A percentile compares a stretch with the other conserved stretches of the same genome.
phyloP scores from a whole-genome alignment of 2,329 filamentous ascomycete species.

The Ophiosphaerella narmari region DNA sequence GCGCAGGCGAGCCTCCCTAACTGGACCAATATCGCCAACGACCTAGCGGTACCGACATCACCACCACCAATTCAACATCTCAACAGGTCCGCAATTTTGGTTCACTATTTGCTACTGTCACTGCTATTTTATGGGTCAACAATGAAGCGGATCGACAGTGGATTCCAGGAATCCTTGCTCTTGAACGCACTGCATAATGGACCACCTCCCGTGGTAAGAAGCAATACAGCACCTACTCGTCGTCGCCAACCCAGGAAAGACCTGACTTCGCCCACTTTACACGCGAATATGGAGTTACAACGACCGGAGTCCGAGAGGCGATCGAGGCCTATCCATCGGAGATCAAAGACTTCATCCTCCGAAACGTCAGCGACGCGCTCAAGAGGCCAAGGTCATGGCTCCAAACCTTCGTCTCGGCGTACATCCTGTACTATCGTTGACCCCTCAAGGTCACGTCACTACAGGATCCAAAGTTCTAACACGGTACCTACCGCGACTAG shows the following conservation, averaged over 20 bases:
- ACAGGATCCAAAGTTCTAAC: constrained; percentile 42
- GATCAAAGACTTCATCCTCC: constrained; percentile 36
- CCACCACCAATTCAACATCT: constrained; percentile 20
- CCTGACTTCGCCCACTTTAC: constrained; percentile 1
- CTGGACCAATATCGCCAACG: constrained; percentile 26
- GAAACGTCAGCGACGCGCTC: constrained; percentile 35
- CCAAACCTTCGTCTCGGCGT: constrained; percentile 41
- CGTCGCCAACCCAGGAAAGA: constrained; percentile 21
- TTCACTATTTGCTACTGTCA: constrained; percentile 17
- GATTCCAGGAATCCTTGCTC: constrained; percentile 32
- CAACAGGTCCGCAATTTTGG: constrained; percentile 15
- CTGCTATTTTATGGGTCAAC: constrained; percentile 26
- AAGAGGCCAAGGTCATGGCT: constrained; percentile 32
- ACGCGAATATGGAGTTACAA: constrained; percentile 16
- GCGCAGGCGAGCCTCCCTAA: constrained; percentile 23
- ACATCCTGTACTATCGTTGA: constrained; percentile 43
- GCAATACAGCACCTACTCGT: constrained; percentile 29
- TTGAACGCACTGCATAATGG: constrained; percentile 21
- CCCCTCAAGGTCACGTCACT: constrained; percentile 40
- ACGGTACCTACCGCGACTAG: constrained; percentile 25
- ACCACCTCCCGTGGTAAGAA: constrained; percentile 20
- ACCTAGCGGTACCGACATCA: constrained; percentile 31
- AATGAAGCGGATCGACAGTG: constrained; percentile 44
- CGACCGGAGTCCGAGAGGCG: constrained; percentile 34
- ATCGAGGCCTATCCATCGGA: constrained; percentile 26